Percentiles rank a stretch among this genome's conserved stretches.
Evolutionary conservation across 2,329 filamentous ascomycete species (phyloP).

Genomic region (Capronia coronata): DNA sequence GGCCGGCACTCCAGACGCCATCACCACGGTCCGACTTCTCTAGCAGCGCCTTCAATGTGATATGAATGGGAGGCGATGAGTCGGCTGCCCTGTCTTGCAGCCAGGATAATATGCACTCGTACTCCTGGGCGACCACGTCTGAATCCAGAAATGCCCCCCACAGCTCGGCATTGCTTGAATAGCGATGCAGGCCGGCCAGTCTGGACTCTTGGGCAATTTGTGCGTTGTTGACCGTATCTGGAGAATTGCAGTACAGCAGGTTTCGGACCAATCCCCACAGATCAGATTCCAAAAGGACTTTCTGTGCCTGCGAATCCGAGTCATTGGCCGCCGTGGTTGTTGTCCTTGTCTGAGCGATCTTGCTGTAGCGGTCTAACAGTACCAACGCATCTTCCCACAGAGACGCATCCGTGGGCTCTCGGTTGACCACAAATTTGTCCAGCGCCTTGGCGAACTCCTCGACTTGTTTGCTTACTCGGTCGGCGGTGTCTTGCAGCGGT

Average conservation of each 20-base stretch:
- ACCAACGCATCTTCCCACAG: conserved; percentile 59
- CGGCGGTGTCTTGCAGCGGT: conserved; percentile 58
- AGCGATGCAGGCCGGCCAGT: conserved; percentile 45
- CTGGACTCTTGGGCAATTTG: conserved; percentile 37
- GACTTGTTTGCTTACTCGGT: conserved; percentile 70
- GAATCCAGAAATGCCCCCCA: conserved; percentile 69
- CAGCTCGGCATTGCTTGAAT: conserved; percentile 55
- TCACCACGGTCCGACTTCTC: conserved; percentile 65
- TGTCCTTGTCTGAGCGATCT: conserved; percentile 46
- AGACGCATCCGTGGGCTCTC: conserved; percentile 35
- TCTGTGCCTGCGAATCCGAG: conserved; percentile 44
- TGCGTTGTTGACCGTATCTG: conserved; percentile 39
- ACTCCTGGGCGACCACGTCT: conserved; percentile 68
- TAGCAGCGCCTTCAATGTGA: conserved; percentile 69
- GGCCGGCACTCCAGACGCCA: conserved; percentile 78
- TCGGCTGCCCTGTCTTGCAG: conserved; percentile 66
- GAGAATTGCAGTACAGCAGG: conserved; percentile 68
- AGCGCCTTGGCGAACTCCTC: conserved; percentile 78
- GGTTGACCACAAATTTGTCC: conserved; percentile 58
- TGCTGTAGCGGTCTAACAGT: conserved; percentile 58
- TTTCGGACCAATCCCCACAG: conserved; percentile 62
- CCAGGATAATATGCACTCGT: conserved; percentile 76
- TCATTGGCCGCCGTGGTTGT: conserved; percentile 24
- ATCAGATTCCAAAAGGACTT: conserved; percentile 75
- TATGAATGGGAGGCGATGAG: conserved; percentile 61